Evolutionary conservation across 2,329 filamentous ascomycete genomes (phyloP).

Genomic region (Aspergillus proliferans): DNA sequence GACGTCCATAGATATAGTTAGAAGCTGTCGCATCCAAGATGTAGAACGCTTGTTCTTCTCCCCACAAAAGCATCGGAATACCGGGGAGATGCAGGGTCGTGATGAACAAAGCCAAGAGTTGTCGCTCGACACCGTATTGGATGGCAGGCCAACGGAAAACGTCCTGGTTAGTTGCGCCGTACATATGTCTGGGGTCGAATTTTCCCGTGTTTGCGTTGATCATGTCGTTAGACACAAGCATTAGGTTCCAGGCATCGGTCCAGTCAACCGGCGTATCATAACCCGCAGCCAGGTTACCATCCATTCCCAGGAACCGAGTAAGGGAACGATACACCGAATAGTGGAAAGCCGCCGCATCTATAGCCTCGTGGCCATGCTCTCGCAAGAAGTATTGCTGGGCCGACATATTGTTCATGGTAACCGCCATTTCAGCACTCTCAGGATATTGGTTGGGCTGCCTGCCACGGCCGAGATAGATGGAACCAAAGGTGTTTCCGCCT

Average conservation of each 20-base stretch:
- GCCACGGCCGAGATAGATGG: constrained; percentile 58
- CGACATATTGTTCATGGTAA: constrained; percentile 42
- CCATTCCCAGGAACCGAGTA: constrained; percentile 55
- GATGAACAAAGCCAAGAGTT: constrained; percentile 54
- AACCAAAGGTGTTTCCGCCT: constrained; percentile 54
- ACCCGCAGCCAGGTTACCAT: constrained; percentile 50
- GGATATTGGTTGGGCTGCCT: constrained; percentile 51
- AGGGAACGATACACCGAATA: constrained; percentile 60
- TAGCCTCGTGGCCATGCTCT: constrained; percentile 45
- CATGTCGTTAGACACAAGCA: constrained; percentile 55
- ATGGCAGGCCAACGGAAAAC: constrained; percentile 60
- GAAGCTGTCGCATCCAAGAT: constrained; percentile 57
- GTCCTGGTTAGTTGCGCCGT: constrained; percentile 60
- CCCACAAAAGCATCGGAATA: constrained; percentile 56
- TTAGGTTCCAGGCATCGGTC: constrained; percentile 51
- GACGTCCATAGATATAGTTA: constrained; percentile 61
- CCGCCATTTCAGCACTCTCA: constrained; percentile 42
- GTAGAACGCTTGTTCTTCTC: constrained; percentile 62
- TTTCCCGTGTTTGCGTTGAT: constrained; percentile 55
- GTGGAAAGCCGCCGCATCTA: constrained; percentile 58
- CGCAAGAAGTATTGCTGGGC: constrained; percentile 47
- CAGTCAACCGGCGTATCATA: constrained; percentile 52
- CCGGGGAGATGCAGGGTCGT: constrained; percentile 56
- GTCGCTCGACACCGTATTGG: constrained; percentile 50
- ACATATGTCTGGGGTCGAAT: constrained; percentile 61